Percentiles rank a stretch among this genome's conserved stretches.
These are phyloP conservation scores for Cladosporium sp. DNA, from an alignment of 2,329 filamentous ascomycete genomes.

Conservation along the genomic window DNA sequence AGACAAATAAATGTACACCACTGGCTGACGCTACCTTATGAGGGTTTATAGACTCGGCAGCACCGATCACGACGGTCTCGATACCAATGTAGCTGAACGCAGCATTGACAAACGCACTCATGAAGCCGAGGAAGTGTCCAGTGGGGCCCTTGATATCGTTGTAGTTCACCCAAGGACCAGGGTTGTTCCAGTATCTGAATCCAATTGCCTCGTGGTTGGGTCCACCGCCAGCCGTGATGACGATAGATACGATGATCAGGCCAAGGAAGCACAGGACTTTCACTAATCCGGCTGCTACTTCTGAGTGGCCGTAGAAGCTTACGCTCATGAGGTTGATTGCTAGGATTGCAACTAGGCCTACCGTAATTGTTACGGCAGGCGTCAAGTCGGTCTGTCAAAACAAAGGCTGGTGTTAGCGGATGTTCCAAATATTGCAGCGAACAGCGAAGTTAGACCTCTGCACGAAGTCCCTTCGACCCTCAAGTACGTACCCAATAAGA, in stretches of 20 bases:
- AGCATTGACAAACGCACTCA: constrained; percentile 32
- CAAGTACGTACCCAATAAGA: constrained; percentile 18
- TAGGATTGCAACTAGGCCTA: constrained; percentile 19
- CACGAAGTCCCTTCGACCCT: too few relatives aligned
- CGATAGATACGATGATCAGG: constrained; percentile 34
- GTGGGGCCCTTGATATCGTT: constrained; percentile 29
- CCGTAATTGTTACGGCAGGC: constrained; percentile 2
- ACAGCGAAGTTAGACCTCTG: too few relatives aligned
- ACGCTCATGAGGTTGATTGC: constrained; percentile 23
- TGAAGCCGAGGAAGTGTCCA: constrained; percentile 28
- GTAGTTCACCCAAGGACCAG: constrained; percentile 29
- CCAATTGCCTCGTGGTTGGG: constrained; percentile 31
- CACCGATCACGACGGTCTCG: constrained; percentile 52
- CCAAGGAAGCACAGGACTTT: constrained; percentile 38
- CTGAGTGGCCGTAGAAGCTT: constrained; percentile 19
- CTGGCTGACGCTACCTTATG: too few relatives aligned
- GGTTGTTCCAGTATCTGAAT: constrained; percentile 22
- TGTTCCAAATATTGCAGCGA: neutral
- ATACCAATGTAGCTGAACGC: constrained; percentile 51
- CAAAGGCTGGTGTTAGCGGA: neutral
- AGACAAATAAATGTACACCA: too few relatives aligned
- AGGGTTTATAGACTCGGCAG: constrained; percentile 52
- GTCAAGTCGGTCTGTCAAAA: neutral
- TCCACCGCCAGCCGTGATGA: constrained; percentile 39
- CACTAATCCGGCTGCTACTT: constrained; percentile 22